Evolutionary conservation across 2,329 filamentous ascomycete genomes (phyloP).

Genomic region (Cladophialophora chaetospira): DNA sequence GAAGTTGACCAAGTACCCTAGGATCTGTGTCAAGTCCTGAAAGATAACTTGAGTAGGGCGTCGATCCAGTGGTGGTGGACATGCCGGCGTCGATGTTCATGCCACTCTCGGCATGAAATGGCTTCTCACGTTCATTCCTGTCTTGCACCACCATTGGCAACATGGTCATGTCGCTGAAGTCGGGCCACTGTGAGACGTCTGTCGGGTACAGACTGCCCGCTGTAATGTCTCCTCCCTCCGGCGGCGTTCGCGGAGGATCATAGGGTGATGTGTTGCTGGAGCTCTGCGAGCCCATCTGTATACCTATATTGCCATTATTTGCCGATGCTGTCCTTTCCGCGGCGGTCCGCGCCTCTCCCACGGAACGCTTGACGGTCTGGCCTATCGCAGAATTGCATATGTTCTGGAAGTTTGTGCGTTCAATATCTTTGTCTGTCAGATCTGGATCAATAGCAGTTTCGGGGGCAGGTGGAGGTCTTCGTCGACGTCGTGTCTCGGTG

Average conservation of each 20-base stretch:
- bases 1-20: constrained; percentile 22
- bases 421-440: constrained; percentile 19
- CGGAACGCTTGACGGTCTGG: constrained; percentile 22
- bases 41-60: background rate
- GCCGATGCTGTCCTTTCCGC: background rate
- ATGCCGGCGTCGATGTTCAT: constrained; percentile 2
- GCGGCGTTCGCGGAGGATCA: constrained; percentile 21
- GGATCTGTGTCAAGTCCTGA: constrained; percentile 11
- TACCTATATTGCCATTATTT: background rate
- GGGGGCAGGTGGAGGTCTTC: constrained; percentile 3
- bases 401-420: constrained; percentile 30
- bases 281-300: background rate
- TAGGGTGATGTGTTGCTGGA: constrained; percentile 19
- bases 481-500: background rate
- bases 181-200: constrained; percentile 44
- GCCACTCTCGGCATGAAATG: background rate
- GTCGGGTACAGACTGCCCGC: constrained; percentile 32
- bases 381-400: constrained; percentile 27
- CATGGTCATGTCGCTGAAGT: constrained; percentile 40
- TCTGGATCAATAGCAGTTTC: constrained; percentile 18
- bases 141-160: constrained; percentile 28
- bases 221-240: constrained; percentile 7
- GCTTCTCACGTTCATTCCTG: constrained; percentile 16
- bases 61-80: background rate
- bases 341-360: background rate